Conservation (phyloP, 1,139 yeast species). For the Yamadazyma aaseri region DNA sequence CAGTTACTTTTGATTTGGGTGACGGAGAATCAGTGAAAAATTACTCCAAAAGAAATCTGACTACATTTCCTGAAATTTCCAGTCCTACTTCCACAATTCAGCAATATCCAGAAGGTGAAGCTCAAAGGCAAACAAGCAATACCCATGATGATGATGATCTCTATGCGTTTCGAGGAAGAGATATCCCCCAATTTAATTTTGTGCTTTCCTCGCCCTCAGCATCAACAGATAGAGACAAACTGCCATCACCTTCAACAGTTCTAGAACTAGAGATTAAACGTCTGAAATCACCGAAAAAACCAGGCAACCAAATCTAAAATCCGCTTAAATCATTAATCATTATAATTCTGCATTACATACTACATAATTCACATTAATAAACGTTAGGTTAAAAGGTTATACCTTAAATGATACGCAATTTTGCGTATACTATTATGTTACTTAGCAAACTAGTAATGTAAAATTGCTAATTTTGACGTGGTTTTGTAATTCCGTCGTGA, state of each 20-base stretch:
- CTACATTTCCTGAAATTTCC: too few relatives aligned
- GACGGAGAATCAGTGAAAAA: not conserved
- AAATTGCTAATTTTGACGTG: conserved; percentile 53
- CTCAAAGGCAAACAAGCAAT: too few relatives aligned
- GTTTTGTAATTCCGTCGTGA: conserved; percentile 60
- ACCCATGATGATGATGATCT: not conserved
- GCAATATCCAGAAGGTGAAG: too few relatives aligned
- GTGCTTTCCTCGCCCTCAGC: conserved; percentile 5
- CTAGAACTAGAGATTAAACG: conserved; percentile 14
- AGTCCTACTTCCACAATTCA: not conserved
- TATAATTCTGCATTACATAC: too few relatives aligned
- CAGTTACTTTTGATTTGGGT: conserved; percentile 5
- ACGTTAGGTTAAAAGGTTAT: not conserved
- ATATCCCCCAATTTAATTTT: conserved; percentile 8
- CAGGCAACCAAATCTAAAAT: too few relatives aligned
- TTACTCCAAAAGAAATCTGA: too few relatives aligned
- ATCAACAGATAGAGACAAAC: conserved; percentile 7
- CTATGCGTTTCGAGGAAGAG: not conserved
- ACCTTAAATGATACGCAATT: too few relatives aligned
- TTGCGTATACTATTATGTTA: too few relatives aligned
- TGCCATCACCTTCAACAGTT: conserved; percentile 14
- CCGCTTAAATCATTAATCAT: too few relatives aligned
- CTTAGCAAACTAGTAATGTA: too few relatives aligned
- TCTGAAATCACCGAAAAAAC: conserved; percentile 13
- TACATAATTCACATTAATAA: not conserved